phyloP scores from a whole-genome alignment of 1,139 yeast species.

The Taiozyma sp. region DNA sequence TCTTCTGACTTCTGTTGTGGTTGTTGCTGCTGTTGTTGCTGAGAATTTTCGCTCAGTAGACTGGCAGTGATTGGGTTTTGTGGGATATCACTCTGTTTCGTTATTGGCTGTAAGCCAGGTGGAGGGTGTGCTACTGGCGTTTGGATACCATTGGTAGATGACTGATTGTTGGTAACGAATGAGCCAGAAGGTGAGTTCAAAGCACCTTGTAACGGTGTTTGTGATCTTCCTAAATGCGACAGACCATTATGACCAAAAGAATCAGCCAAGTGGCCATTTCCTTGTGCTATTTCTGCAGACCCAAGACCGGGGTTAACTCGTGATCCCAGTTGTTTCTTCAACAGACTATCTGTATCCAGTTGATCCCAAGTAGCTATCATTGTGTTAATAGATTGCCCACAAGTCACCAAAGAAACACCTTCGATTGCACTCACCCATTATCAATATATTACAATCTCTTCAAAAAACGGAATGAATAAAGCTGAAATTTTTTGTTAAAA shows the following conservation, averaged over 20 bases:
- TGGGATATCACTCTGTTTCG: neutral
- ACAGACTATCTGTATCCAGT: conserved; percentile 1
- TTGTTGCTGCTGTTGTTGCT: neutral
- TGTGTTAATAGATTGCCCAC: neutral
- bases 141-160: neutral
- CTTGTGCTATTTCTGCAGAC: neutral
- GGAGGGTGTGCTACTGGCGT: conserved; percentile 3
- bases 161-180: neutral
- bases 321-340: conserved; percentile 2
- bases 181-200: conserved; percentile 7
- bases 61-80: neutral
- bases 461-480: neutral
- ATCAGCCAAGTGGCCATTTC: neutral
- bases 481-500: neutral
- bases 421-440: neutral
- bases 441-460: neutral
- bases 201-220: conserved; percentile 14
- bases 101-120: conserved; percentile 7
- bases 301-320: neutral
- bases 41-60: neutral
- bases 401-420: neutral
- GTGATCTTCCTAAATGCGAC: conserved; percentile 9
- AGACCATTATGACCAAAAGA: neutral
- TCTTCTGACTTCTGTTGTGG: conserved; percentile 8
- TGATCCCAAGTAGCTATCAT: conserved; percentile 3